Percentiles rank a stretch among this genome's conserved stretches.
Evolutionary conservation across 73 alveolate genomes (phyloP).

Genomic region (Paramecium pentaurelia): DNA sequence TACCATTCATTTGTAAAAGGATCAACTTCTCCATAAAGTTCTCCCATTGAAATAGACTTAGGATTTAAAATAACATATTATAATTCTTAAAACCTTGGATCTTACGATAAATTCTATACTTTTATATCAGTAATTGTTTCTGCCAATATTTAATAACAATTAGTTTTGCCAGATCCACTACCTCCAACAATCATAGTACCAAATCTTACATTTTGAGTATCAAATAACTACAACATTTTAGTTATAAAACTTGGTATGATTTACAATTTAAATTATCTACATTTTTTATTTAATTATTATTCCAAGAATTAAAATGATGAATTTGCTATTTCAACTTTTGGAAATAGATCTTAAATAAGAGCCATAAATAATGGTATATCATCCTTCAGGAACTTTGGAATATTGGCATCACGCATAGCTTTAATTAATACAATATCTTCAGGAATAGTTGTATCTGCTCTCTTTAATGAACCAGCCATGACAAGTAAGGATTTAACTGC

Average conservation of each 20-base stretch:
- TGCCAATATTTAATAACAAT: conserved; percentile 85
- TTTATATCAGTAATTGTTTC: conserved; percentile 88
- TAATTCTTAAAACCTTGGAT: conserved; percentile 77
- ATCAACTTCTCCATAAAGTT: conserved; percentile 93
- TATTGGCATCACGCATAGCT: conserved; percentile 81
- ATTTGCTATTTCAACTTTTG: conserved; percentile 74
- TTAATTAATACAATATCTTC: conserved; percentile 80
- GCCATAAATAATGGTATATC: conserved; percentile 86
- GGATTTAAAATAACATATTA: conserved; percentile 87
- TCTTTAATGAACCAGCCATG: conserved; percentile 96
- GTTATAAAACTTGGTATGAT: conserved; percentile 80
- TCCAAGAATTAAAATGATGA: conserved; percentile 70
- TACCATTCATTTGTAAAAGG: conserved; percentile 91
- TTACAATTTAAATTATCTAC: conserved; percentile 69
- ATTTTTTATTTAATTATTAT: conserved; percentile 61
- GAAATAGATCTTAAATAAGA: conserved; percentile 84
- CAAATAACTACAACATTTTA: conserved; percentile 87
- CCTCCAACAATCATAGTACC: conserved; percentile 98
- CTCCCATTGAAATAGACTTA: conserved; percentile 93
- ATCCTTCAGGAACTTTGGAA: conserved; percentile 80
- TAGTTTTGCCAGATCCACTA: conserved; percentile 95
- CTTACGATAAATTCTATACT: conserved; percentile 70
- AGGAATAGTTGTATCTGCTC: conserved; percentile 78
- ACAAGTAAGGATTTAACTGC: conserved; percentile 96
- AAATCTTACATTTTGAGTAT: conserved; percentile 93